A percentile compares a stretch with the other conserved stretches of the same genome.
Evolutionary conservation across 2,329 filamentous ascomycete species (phyloP).

Genomic region (Alternaria sp.): DNA sequence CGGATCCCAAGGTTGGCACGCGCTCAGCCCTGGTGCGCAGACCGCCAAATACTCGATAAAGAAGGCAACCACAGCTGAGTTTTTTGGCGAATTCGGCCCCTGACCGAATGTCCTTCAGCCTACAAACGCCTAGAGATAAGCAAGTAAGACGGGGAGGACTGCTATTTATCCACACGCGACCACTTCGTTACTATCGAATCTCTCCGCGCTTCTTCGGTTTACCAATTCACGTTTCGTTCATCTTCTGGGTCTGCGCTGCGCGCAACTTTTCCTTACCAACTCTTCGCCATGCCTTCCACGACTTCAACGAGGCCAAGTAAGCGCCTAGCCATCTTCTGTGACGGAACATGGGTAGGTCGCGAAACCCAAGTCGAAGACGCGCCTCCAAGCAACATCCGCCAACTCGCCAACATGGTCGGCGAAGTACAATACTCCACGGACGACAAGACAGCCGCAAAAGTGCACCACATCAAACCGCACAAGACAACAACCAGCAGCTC

Average conservation of each 20-base stretch:
- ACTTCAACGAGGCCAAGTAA: slow-evolving; percentile 22
- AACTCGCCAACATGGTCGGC: slow-evolving; percentile 42
- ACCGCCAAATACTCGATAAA: slow-evolving; percentile 3
- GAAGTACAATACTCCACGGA: slow-evolving; percentile 21
- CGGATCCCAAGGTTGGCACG: slow-evolving; percentile 9
- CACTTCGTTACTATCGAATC: background rate
- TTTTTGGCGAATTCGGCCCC: background rate
- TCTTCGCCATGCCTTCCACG: slow-evolving; percentile 16
- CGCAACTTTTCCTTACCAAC: background rate
- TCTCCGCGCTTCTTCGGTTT: background rate
- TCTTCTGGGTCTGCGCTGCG: background rate
- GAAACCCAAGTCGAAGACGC: slow-evolving; percentile 37
- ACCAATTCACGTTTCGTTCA: background rate
- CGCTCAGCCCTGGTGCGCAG: slow-evolving; percentile 11
- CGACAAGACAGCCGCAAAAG: slow-evolving; percentile 19
- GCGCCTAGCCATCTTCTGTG: slow-evolving; percentile 41
- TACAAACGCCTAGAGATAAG: background rate
- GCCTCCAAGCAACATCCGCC: slow-evolving; percentile 41
- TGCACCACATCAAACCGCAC: slow-evolving; percentile 30
- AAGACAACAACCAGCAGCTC: background rate
- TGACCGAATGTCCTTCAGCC: background rate
- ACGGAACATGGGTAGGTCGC: slow-evolving; percentile 47
- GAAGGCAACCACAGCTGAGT: slow-evolving; percentile 9
- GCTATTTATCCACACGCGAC: background rate
- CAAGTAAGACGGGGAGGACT: background rate